These are phyloP conservation scores for Berberis vulgaris DNA, from an alignment of 164 flowering plant species.

Conservation along the genomic window DNA sequence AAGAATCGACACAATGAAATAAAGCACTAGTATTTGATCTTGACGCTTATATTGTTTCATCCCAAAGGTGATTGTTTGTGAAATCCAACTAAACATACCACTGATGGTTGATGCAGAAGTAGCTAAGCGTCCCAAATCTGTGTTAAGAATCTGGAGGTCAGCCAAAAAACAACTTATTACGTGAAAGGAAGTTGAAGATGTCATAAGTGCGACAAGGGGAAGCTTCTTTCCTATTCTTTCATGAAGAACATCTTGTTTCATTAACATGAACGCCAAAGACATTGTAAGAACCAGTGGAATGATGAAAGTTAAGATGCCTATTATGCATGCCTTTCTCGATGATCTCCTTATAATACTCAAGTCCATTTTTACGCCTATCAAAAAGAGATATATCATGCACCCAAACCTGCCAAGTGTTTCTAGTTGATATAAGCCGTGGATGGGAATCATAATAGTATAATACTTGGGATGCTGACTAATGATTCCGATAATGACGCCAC, in stretches of 20 bases:
- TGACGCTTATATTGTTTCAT: not conserved
- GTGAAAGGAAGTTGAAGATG: not conserved
- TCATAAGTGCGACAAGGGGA: not conserved
- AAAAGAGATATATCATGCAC: not conserved
- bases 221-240: not conserved
- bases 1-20: not conserved
- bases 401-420: not conserved
- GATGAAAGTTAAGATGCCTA: not conserved
- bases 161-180: constrained; percentile 2
- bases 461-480: too few relatives aligned
- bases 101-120: constrained; percentile 4
- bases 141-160: constrained; percentile 6
- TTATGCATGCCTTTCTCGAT: not conserved
- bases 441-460: not conserved
- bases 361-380: constrained; percentile 10
- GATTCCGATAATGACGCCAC: too few relatives aligned
- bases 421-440: not conserved
- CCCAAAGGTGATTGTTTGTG: not conserved
- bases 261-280: not conserved
- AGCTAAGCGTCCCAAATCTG: constrained; percentile 3
- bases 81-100: not conserved
- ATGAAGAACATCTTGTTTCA: not conserved
- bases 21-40: not conserved
- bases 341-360: not conserved
- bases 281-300: not conserved